Conservation (phyloP, 2,329 filamentous ascomycete genomes). For the Talaromyces sp. region DNA sequence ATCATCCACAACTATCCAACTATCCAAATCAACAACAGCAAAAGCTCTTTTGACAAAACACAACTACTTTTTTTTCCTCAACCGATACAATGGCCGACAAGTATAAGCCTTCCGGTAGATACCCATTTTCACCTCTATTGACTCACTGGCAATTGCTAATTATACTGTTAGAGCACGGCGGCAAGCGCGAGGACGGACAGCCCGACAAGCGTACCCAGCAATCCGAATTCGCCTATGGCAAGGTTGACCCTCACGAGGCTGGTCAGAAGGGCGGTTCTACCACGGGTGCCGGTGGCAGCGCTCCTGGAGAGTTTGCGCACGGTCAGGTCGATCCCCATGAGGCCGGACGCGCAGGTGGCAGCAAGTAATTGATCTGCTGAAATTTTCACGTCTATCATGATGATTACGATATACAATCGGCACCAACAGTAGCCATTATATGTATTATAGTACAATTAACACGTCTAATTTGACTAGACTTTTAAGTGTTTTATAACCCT, state of each 20-base stretch:
- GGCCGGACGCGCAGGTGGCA: background rate
- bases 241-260: background rate
- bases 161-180: background rate
- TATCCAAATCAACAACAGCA: background rate
- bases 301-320: background rate
- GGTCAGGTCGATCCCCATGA: background rate
- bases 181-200: background rate
- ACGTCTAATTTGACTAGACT: background rate
- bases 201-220: conserved; percentile 4
- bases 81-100: background rate
- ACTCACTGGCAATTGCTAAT: background rate
- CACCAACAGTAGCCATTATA: background rate
- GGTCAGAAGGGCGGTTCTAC: background rate
- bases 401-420: background rate
- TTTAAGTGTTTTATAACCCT: too few relatives aligned
- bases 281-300: background rate
- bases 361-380: background rate
- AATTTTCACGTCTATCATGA: background rate
- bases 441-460: background rate
- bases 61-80: background rate
- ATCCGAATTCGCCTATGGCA: background rate
- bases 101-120: background rate
- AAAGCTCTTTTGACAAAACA: background rate
- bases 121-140: background rate
- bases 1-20: background rate